Percentiles rank a stretch among this genome's conserved stretches.
Conservation (phyloP, 371 early-diverging fungal species). For the Synchytrium microbalum region DNA sequence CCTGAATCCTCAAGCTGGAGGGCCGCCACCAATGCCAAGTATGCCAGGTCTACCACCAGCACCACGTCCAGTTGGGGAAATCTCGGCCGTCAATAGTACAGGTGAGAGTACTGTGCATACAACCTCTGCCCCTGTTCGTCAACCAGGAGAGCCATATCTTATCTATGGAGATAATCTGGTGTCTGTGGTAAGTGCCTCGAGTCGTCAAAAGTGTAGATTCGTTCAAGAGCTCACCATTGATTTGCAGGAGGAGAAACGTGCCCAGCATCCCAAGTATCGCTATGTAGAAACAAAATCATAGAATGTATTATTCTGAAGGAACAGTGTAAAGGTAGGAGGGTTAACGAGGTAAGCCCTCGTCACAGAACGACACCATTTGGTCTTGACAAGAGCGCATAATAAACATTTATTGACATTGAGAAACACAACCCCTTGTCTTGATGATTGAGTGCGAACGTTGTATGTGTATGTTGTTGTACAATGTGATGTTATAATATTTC, state of each 20-base stretch:
- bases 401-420: too few species aligned
- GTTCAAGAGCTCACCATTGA: not conserved
- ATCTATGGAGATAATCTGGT: slow-evolving; percentile 17
- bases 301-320: too few species aligned
- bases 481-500: slow-evolving; percentile 8
- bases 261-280: slow-evolving; percentile 5
- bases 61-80: not conserved
- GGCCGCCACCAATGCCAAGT: slow-evolving; percentile 4
- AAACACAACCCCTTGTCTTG: too few species aligned
- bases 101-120: not conserved
- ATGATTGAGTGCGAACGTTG: too few species aligned
- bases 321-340: too few species aligned
- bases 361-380: too few species aligned
- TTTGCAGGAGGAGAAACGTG: slow-evolving; percentile 19
- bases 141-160: not conserved
- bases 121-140: not conserved
- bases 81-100: not conserved
- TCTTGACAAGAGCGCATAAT: too few species aligned
- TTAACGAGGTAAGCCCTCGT: too few species aligned
- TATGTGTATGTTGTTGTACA: too few species aligned
- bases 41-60: not conserved
- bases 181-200: slow-evolving; percentile 15
- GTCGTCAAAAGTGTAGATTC: not conserved
- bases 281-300: slow-evolving; percentile 1
- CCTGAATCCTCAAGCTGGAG: not conserved